Base-by-base conservation (phyloP, 2,329 filamentous ascomycete genomes). In the Fusarium sp. region DNA sequence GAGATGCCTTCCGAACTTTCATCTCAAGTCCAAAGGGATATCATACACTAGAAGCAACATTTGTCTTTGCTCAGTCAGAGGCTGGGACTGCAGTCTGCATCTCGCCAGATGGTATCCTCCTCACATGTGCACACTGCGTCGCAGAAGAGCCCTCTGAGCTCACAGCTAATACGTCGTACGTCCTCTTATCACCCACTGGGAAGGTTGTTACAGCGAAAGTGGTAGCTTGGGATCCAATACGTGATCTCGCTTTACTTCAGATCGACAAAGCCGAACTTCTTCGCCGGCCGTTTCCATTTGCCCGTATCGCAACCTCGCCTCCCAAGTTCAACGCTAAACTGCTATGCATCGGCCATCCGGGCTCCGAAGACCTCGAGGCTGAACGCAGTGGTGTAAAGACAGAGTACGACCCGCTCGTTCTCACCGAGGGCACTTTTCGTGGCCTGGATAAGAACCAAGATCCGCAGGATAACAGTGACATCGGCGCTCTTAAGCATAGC, bases 81-180 rank as follows among this genome's bases (percentile, higher is more conserved):
- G 87, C 86, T 10, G 86, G 86, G 10, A 88, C 86, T 4, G 87
- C 87, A 1, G 82, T 88, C 5, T 88, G 86, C 70, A 84, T 88
- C 39, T 82, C 83, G 1, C 70, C 81, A 1, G 62, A 76, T 7
- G 87, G 87, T 9, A 79, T 87, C 45, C 72, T 88, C 9, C 77
- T 88, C 26, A 88, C 86, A 5, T 88, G 87, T 75, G 81, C 87
- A 1, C 87, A 88, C 67, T 88, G 87, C 70, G 78, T 88, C 24
- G 85, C 84, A 5, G 86, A 88, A 54, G 78, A 77, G 1, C 69
- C 72, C 9, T 75, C 79, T 4, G 82, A 85, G 14, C 79, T 83
- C 6, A n/a, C 51, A 14, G 44, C 47, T 0, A 57, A 72, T 1
- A 78, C 78, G 18, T 66, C 61, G 9, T 79, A 82, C 47, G 86